Base-by-base conservation (phyloP, 208 protist genomes). In the Herpetomonas muscarum region DNA sequence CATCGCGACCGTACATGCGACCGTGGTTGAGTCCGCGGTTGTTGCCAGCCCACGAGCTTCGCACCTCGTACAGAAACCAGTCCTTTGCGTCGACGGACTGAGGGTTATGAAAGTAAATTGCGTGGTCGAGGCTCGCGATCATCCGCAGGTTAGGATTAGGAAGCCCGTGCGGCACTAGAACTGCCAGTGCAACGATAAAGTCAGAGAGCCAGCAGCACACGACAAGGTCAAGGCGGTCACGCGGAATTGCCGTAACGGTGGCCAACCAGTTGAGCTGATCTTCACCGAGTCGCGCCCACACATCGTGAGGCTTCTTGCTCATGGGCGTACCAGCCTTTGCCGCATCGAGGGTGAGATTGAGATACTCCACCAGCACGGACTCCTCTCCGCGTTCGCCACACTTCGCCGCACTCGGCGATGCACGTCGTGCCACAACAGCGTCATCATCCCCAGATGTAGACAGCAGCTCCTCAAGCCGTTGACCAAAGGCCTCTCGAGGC, bases 121-220 rank as follows among this genome's bases (percentile, higher is more conserved):
- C 48, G 57, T 87, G 80, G 36, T 87, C 74, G n/a, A 87, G 73
- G 29, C 67, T 75, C n/a, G 69, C 60, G 28, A 76, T 69, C 55
- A 81, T 59, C 12, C 47, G 42, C 52, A 78, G 30, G 21, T 46
- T 12, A 17, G 21, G 7, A 32, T 74, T 64, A n/a, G 61, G 64
- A 3, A 62, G 61, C 1, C 62, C 67, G 36, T 70, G 55, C 0
- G 63, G 62, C 24, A 71, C 41, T 7, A 80, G 52, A 26, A 66
- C 34, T 13, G 76, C 55, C n/a, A 72, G 30, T 1, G 72, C 69
- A 21, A 81, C 52, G 28, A 58, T 58, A 42, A 72, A 77, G 45
- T 87, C 80, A 9, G 74, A 80, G 10, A 70, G 47, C 61, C 65
- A 87, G 26, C 56, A 70, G 22, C 64, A 54, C 21, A 87, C 32